These are phyloP conservation scores for Mycena indigotica DNA, from an alignment of 768 basidiomycete species.

Conservation along the genomic window DNA sequence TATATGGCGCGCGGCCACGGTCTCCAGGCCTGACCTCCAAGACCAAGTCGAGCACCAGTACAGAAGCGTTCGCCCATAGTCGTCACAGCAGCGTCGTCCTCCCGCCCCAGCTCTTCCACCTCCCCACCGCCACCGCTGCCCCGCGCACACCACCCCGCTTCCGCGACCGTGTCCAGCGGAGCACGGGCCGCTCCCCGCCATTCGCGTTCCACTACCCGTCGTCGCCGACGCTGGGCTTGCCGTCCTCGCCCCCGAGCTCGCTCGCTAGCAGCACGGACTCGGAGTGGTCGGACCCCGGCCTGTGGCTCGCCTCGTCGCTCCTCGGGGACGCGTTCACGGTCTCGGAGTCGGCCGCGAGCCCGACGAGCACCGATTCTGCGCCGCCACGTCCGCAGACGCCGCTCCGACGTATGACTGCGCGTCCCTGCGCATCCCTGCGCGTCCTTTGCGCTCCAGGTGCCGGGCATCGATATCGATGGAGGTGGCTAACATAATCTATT, in stretches of 20 bases:
- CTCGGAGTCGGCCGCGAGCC: no score
- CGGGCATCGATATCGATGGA: no score
- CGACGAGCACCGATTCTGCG: no score
- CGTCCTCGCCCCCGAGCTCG: not conserved
- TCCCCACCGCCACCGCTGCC: not conserved
- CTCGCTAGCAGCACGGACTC: not conserved
- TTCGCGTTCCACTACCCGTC: not conserved
- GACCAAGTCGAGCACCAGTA: no score
- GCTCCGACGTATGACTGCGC: no score
- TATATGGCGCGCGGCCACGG: not conserved
- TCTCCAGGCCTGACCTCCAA: not conserved
- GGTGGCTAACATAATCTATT: no score
- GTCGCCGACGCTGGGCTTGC: not conserved
- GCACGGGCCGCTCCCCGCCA: not conserved
- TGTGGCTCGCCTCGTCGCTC: slow-evolving; percentile 1
- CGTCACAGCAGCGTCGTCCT: not conserved
- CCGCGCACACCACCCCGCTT: not conserved
- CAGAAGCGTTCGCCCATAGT: not conserved
- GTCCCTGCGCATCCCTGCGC: no score
- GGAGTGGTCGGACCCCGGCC: not conserved
- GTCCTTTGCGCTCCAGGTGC: no score
- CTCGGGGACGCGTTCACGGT: not conserved
- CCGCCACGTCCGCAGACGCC: no score
- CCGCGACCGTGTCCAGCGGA: no score
- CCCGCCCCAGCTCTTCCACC: not conserved